phyloP scores from a whole-genome alignment of 176 grass and related monocot species.

The Oryza rufipogon region DNA sequence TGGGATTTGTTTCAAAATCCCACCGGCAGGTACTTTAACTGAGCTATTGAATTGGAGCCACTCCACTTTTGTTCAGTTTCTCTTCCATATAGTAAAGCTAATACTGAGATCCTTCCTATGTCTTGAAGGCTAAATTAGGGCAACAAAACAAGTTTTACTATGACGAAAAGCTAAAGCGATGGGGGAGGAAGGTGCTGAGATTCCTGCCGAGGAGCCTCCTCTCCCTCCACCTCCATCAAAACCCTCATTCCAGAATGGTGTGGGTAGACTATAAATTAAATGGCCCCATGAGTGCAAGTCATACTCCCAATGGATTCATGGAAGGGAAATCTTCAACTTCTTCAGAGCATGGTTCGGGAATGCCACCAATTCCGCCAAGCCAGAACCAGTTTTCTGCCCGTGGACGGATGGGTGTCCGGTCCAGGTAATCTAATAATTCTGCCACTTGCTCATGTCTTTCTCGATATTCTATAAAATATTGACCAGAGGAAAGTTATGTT shows the following conservation, averaged over 20 bases:
- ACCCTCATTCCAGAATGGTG: slow-evolving; percentile 69
- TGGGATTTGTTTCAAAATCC: slow-evolving; percentile 79
- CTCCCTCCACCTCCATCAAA: slow-evolving; percentile 82
- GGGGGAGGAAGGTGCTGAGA: slow-evolving; percentile 89
- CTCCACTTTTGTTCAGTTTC: slow-evolving; percentile 4
- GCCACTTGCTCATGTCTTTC: slow-evolving; percentile 24
- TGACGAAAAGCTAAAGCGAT: slow-evolving; percentile 88
- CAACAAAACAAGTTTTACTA: slow-evolving; percentile 97
- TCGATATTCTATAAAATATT: slow-evolving; percentile 13
- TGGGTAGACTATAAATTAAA: slow-evolving; percentile 67
- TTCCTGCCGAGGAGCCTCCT: slow-evolving; percentile 66
- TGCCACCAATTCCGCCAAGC: slow-evolving; percentile 79
- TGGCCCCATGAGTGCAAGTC: slow-evolving; percentile 45
- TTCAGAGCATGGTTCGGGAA: slow-evolving; percentile 57
- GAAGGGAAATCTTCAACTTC: slow-evolving; percentile 46
- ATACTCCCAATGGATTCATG: slow-evolving; percentile 48
- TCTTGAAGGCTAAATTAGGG: slow-evolving; percentile 84
- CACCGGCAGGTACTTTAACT: slow-evolving; percentile 69
- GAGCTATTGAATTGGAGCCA: slow-evolving; percentile 9
- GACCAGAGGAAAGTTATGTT: slow-evolving; percentile 3
- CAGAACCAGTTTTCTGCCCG: slow-evolving; percentile 96
- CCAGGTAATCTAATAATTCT: slow-evolving; percentile 55
- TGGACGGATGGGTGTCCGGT: slow-evolving; percentile 82
- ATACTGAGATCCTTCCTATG: slow-evolving; percentile 23
- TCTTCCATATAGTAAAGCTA: neutral